Conservation (phyloP, 805 yeast genomes). For the Saturnispora hagleri region DNA sequence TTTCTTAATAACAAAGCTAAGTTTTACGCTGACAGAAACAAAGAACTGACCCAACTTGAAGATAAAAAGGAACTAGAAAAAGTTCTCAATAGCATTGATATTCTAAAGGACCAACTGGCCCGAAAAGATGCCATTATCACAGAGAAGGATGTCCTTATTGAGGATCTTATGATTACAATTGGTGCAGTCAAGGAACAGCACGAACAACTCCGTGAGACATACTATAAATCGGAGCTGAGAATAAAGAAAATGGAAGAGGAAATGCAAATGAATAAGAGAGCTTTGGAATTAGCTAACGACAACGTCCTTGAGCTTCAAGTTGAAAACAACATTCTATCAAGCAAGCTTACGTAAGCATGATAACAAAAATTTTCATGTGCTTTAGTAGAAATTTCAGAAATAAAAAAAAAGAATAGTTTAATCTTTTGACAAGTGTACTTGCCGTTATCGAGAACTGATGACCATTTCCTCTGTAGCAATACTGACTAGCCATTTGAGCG, state of each 20-base stretch:
- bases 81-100: background rate
- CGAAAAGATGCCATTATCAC: conserved; percentile 6
- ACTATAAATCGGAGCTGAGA: conserved; percentile 16
- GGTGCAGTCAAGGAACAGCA: conserved; percentile 10
- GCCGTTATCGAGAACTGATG: background rate
- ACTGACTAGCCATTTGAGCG: conserved; percentile 11
- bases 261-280: conserved; percentile 31
- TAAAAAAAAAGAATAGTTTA: background rate
- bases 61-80: background rate
- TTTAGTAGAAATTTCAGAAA: background rate
- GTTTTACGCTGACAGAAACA: background rate
- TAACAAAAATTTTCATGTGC: background rate
- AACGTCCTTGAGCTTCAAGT: conserved; percentile 40
- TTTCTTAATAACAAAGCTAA: background rate
- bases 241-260: conserved; percentile 23
- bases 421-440: background rate
- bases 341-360: conserved; percentile 11
- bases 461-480: conserved; percentile 8
- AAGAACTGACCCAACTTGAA: background rate
- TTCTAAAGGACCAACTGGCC: conserved; percentile 2
- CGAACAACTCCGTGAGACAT: conserved; percentile 19
- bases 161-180: conserved; percentile 7
- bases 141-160: conserved; percentile 7
- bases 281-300: conserved; percentile 42
- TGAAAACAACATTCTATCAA: conserved; percentile 33